Evolutionary conservation across 768 basidiomycete genomes (phyloP).

Genomic region (Xerocomus spinulosus): DNA sequence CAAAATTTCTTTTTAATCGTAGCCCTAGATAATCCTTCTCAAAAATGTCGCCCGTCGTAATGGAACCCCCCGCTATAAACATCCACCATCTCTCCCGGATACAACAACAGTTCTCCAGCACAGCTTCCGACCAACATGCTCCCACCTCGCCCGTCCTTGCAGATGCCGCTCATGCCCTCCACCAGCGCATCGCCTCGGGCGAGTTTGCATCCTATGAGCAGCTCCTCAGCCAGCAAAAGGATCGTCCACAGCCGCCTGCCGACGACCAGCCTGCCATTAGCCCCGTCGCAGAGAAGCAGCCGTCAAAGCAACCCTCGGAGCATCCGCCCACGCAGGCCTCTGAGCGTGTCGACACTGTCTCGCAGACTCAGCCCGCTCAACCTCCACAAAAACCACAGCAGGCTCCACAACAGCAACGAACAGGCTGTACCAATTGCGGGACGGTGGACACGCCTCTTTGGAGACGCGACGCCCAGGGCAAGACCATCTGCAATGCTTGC

Average conservation of each 20-base stretch:
- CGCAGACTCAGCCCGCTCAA: slow-evolving; percentile 23
- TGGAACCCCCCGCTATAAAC: slow-evolving; percentile 50
- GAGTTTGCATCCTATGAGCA: slow-evolving; percentile 32
- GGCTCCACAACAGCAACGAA: slow-evolving; percentile 38
- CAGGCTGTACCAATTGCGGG: slow-evolving; percentile 65
- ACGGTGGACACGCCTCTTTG: slow-evolving; percentile 79
- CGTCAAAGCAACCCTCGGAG: slow-evolving; percentile 10
- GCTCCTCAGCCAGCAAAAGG: slow-evolving; percentile 28
- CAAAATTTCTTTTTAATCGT: slow-evolving; percentile 26
- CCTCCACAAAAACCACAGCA: slow-evolving; percentile 23
- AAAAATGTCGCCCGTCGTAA: slow-evolving; percentile 55
- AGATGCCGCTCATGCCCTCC: slow-evolving; percentile 24
- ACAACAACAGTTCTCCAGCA: slow-evolving; percentile 41
- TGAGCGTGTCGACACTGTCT: slow-evolving; percentile 27
- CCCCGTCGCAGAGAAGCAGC: slow-evolving; percentile 15
- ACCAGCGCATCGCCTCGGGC: slow-evolving; percentile 26
- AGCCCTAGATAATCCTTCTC: slow-evolving; percentile 29
- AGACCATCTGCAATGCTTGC: slow-evolving; percentile 85
- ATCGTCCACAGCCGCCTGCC: slow-evolving; percentile 18
- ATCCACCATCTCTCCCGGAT: slow-evolving; percentile 50
- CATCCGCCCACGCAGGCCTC: slow-evolving; percentile 13
- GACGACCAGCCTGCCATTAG: slow-evolving; percentile 13
- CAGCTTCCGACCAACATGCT: slow-evolving; percentile 30
- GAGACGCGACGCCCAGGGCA: slow-evolving; percentile 78
- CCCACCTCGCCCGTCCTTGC: slow-evolving; percentile 18